Conservation (phyloP, 2,329 filamentous ascomycete species). For the Penicillium sp. region DNA sequence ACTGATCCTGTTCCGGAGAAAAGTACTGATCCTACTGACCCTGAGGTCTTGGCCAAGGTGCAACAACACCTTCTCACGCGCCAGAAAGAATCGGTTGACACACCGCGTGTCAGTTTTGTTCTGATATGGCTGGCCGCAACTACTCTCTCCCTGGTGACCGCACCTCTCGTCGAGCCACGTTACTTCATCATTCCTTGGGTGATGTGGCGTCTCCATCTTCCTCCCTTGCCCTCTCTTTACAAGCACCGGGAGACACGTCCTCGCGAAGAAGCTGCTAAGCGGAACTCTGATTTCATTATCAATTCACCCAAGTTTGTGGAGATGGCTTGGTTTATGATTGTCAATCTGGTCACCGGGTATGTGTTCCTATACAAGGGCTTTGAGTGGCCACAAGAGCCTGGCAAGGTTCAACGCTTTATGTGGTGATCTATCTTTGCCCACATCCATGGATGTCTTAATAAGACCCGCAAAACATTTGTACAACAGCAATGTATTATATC, state of each 20-base stretch:
- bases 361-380: slow-evolving; percentile 60
- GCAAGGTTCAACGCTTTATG: slow-evolving; percentile 61
- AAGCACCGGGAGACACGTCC: slow-evolving; percentile 30
- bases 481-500: not conserved
- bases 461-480: not conserved
- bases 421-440: slow-evolving; percentile 45
- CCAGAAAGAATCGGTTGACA: slow-evolving; percentile 29
- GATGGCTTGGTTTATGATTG: slow-evolving; percentile 57
- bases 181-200: slow-evolving; percentile 97
- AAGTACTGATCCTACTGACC: slow-evolving; percentile 22
- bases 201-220: slow-evolving; percentile 82
- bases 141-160: slow-evolving; percentile 76
- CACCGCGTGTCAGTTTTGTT: slow-evolving; percentile 53
- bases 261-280: slow-evolving; percentile 23
- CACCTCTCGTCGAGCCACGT: slow-evolving; percentile 89
- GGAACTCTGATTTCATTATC: slow-evolving; percentile 28
- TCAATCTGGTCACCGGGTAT: slow-evolving; percentile 57
- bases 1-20: slow-evolving; percentile 8
- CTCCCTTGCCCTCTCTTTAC: slow-evolving; percentile 44
- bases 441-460: not conserved
- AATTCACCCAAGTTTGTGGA: slow-evolving; percentile 49
- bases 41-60: slow-evolving; percentile 31
- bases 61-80: slow-evolving; percentile 33
- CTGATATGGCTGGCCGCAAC: slow-evolving; percentile 70
- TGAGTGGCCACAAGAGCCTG: slow-evolving; percentile 60